Percentiles rank a stretch among this genome's conserved stretches.
Evolutionary conservation across 345 rosid genomes (phyloP).

Genomic region (Toxicodendron radicans): DNA sequence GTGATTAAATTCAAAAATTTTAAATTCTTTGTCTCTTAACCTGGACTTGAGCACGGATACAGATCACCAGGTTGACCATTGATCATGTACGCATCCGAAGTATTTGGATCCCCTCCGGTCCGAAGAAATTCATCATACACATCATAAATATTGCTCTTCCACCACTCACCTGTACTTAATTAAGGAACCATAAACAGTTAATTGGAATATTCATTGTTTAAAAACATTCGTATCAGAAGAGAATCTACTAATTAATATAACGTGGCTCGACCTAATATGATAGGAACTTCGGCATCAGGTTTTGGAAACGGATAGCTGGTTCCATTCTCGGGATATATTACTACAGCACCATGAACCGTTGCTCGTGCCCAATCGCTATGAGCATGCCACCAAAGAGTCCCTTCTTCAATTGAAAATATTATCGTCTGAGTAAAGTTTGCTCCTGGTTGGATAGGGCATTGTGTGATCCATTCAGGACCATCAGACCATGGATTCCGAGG

Average conservation of each 20-base stretch:
- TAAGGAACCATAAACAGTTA: too few species aligned
- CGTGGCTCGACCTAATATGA: constrained; percentile 29
- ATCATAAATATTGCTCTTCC: constrained; percentile 23
- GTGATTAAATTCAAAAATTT: too few species aligned
- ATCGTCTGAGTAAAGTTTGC: constrained; percentile 26
- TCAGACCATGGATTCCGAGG: constrained; percentile 17
- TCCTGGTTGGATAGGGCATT: constrained; percentile 37
- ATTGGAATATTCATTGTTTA: too few species aligned
- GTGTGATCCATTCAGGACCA: constrained; percentile 44
- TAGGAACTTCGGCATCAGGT: constrained; percentile 27
- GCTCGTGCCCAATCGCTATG: constrained; percentile 34
- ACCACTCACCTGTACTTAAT: constrained; percentile 34
- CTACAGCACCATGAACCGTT: constrained; percentile 38
- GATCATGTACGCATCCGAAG: not conserved
- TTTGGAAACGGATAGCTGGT: constrained; percentile 35
- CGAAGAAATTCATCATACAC: not conserved
- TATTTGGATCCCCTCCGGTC: constrained; percentile 27
- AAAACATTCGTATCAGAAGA: too few species aligned
- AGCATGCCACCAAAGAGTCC: not conserved
- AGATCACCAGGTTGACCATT: not conserved
- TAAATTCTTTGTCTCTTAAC: not conserved
- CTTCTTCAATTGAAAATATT: constrained; percentile 13
- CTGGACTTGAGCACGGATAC: constrained; percentile 31
- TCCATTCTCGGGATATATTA: constrained; percentile 30
- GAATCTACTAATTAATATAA: too few species aligned